Conservation (phyloP, 2,329 filamentous ascomycete genomes). For the Phialocephala subalpina region DNA sequence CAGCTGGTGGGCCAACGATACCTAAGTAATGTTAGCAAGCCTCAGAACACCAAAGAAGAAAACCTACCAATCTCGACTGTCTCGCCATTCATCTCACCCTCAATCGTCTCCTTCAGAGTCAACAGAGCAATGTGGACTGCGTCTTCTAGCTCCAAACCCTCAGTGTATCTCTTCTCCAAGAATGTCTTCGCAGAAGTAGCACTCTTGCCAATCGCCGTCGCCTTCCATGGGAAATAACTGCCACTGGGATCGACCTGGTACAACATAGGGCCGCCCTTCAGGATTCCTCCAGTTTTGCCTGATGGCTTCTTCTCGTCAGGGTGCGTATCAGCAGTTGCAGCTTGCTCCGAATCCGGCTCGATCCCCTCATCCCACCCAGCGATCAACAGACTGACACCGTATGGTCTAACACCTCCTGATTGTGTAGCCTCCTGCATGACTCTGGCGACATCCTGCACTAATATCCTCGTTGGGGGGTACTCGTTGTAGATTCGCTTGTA, state of each 20-base stretch:
- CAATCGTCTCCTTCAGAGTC: conserved; percentile 98
- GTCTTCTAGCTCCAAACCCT: conserved; percentile 95
- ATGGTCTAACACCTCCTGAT: conserved; percentile 95
- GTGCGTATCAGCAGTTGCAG: conserved; percentile 59
- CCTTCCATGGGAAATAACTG: conserved; percentile 99
- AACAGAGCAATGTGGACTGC: conserved; percentile 97
- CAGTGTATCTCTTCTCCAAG: conserved; percentile 98
- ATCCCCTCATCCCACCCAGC: conserved; percentile 98
- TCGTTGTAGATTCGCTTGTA: conserved; percentile 99
- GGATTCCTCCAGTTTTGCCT: conserved; percentile 92
- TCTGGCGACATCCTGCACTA: conserved; percentile 96
- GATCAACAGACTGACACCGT: conserved; percentile 93
- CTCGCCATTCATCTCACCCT: conserved; percentile 98
- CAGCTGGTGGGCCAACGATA: conserved; percentile 92
- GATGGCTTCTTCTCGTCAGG: conserved; percentile 76
- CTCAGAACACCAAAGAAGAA: not conserved
- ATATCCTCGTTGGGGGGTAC: conserved; percentile 98
- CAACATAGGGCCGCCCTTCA: conserved; percentile 95
- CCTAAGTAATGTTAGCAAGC: conserved; percentile 58
- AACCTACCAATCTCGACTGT: conserved; percentile 91
- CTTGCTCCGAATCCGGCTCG: conserved; percentile 79
- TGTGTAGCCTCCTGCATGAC: conserved; percentile 99
- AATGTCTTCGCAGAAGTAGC: conserved; percentile 99
- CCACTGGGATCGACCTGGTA: conserved; percentile 99
- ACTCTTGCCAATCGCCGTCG: conserved; percentile 98